Conservation (phyloP, 768 basidiomycete genomes). For the Naganishia vishniacii region DNA sequence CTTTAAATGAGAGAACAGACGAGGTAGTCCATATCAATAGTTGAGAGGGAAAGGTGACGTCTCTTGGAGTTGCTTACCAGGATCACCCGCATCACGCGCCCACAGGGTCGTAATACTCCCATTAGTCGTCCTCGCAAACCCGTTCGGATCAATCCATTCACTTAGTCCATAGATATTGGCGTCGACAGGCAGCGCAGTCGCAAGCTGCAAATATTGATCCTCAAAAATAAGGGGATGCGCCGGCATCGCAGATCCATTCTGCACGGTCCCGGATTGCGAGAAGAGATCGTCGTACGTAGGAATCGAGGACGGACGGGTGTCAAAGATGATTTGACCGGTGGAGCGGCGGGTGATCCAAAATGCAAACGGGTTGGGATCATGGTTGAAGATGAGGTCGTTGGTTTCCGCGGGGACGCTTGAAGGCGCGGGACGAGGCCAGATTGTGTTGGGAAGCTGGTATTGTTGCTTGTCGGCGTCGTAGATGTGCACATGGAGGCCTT, state of each 20-base stretch:
- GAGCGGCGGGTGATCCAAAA: constrained; percentile 74
- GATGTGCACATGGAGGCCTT: constrained; percentile 48
- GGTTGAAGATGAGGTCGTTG: constrained; percentile 68
- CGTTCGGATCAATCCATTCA: constrained; percentile 48
- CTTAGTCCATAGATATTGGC: constrained; percentile 75
- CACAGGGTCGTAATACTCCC: constrained; percentile 8
- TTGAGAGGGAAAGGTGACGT: neutral
- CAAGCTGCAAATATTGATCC: constrained; percentile 68
- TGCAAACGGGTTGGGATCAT: constrained; percentile 60
- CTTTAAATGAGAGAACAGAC: constrained; percentile 31
- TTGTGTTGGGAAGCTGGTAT: constrained; percentile 59
- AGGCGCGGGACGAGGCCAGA: constrained; percentile 47
- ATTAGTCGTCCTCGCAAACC: constrained; percentile 11
- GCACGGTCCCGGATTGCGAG: constrained; percentile 54
- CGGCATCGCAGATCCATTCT: constrained; percentile 55
- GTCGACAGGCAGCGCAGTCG: constrained; percentile 57
- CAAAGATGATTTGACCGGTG: constrained; percentile 59
- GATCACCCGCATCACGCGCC: constrained; percentile 10
- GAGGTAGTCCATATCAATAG: constrained; percentile 2
- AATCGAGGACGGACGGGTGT: constrained; percentile 62
- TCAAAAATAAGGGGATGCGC: constrained; percentile 66
- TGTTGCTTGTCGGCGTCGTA: constrained; percentile 52
- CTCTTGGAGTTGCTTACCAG: neutral
- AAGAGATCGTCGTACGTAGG: constrained; percentile 57
- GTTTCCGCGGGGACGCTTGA: constrained; percentile 1